Evolutionary conservation across 148 eudicot genomes (phyloP), one percentile per base, ranked within the genome.

Genomic region (Diospyros lotus): DNA sequence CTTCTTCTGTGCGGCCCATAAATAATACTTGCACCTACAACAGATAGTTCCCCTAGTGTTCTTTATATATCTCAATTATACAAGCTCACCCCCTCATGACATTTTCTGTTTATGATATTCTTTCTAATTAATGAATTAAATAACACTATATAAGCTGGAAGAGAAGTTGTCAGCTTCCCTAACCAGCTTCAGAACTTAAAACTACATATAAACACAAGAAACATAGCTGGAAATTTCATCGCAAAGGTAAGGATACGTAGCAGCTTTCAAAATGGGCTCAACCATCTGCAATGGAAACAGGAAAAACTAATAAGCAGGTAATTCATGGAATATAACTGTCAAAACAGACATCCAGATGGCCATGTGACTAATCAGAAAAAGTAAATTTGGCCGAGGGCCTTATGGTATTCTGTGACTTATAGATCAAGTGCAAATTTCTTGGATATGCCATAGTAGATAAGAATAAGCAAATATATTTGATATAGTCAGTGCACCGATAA

Each of bases 191-290:
- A 42, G 48, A 41, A 9, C 1, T 1, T 64, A 40, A 64, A 4
- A 50, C 9, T 50, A 5, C 13, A 46, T 39, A 68, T 2, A 50
- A 68, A 59, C 44, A 18, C 58, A 51, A 69, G 43, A 53, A 53
- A 52, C 8, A 52, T 64, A 64, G 58, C 51, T 63, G 4, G 1
- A 73, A 9, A 54, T 67, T 12, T 66, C 40, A 71, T 42, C 17
- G 18, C 69, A 9, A 53, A 55, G 14, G 12, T 75, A 76, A 91
- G 97, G 99, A 95, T 95, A 89, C 99, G 62, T 83, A 70, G 99
- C 98, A 68, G 94, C 88, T 89, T 89, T 93, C 81, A 96, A 70
- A 81, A 96, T 90, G 38, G 99, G 98, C 82, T 96, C 97, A 74
- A 88, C 86, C 88, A 93, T 91, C 99, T 96, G 92, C 81, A 82